These are phyloP conservation scores for Mallotus nudiflorus DNA, from an alignment of 345 rosid species.

Conservation along the genomic window DNA sequence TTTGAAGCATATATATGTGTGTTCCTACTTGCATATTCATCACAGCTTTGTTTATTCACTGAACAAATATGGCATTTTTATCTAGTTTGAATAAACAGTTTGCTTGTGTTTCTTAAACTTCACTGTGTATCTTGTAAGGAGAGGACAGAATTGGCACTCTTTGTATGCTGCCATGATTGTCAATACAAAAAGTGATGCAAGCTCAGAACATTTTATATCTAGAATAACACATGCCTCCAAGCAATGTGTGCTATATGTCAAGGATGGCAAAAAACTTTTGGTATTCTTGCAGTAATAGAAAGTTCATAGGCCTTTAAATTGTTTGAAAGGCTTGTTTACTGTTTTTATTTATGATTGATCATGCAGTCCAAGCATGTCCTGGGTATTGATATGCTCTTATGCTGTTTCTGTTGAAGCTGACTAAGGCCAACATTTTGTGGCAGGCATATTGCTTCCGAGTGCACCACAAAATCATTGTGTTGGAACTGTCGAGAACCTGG, in stretches of 20 bases:
- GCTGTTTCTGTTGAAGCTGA: conserved; percentile 4
- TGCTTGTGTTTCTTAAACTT: not conserved
- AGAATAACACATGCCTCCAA: not conserved
- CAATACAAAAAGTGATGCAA: not conserved
- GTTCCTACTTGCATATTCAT: not conserved
- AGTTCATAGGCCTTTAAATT: not conserved
- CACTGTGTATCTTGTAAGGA: not conserved
- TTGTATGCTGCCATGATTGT: not conserved
- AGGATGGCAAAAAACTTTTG: not conserved
- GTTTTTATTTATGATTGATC: not conserved
- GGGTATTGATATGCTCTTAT: not conserved
- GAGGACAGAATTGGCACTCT: not conserved
- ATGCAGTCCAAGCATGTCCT: not conserved
- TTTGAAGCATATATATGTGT: not conserved
- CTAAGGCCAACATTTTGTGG: conserved; percentile 14
- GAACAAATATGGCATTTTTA: not conserved
- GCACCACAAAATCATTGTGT: conserved; percentile 84
- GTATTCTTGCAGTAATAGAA: not conserved
- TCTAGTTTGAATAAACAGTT: not conserved
- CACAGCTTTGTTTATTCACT: not conserved
- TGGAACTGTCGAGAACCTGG: conserved; percentile 99
- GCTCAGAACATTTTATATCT: not conserved
- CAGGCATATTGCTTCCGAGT: conserved; percentile 95
- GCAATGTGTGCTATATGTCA: not conserved
- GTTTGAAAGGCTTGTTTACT: not conserved